These are phyloP conservation scores for Sporothrix globosa DNA, from an alignment of 2,329 filamentous ascomycete genomes.

Conservation along the genomic window DNA sequence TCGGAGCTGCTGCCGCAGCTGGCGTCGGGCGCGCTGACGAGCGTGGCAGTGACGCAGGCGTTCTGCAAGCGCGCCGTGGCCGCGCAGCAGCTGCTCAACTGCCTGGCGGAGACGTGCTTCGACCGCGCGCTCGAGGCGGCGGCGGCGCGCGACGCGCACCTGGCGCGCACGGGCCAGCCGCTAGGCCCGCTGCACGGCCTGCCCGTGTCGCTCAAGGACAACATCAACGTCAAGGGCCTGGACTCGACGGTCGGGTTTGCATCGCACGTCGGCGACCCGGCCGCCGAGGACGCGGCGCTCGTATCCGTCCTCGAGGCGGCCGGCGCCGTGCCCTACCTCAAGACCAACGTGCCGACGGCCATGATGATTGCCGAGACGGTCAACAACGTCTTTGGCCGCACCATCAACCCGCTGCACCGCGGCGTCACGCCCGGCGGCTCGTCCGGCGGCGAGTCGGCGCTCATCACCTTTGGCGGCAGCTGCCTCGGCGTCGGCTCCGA, in stretches of 20 bases:
- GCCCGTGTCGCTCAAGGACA: conserved; percentile 70
- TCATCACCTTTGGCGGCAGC: conserved; percentile 62
- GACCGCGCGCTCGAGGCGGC: conserved; percentile 56
- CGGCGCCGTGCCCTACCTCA: conserved; percentile 60
- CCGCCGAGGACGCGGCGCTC: conserved; percentile 47
- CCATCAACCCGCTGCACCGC: conserved; percentile 64
- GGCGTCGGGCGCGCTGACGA: conserved; percentile 45
- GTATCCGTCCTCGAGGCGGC: conserved; percentile 49
- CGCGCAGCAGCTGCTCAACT: conserved; percentile 51
- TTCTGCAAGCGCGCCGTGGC: conserved; percentile 48
- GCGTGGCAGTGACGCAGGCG: conserved; percentile 44
- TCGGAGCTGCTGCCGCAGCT: conserved; percentile 44
- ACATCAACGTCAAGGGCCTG: conserved; percentile 64
- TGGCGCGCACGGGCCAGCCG: conserved; percentile 51
- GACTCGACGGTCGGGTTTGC: conserved; percentile 68
- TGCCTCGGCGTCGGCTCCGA: conserved; percentile 66
- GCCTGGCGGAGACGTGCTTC: conserved; percentile 58
- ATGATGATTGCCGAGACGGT: conserved; percentile 72
- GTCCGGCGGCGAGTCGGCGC: conserved; percentile 68
- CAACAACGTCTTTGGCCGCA: conserved; percentile 67
- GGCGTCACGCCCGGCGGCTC: conserved; percentile 65
- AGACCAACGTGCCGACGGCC: conserved; percentile 61
- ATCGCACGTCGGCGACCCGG: conserved; percentile 63
- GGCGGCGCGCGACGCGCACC: conserved; percentile 53
- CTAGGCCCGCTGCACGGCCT: conserved; percentile 68